These are phyloP conservation scores for Patellifolia procumbens DNA, from an alignment of 179 eudicot species.

Conservation along the genomic window DNA sequence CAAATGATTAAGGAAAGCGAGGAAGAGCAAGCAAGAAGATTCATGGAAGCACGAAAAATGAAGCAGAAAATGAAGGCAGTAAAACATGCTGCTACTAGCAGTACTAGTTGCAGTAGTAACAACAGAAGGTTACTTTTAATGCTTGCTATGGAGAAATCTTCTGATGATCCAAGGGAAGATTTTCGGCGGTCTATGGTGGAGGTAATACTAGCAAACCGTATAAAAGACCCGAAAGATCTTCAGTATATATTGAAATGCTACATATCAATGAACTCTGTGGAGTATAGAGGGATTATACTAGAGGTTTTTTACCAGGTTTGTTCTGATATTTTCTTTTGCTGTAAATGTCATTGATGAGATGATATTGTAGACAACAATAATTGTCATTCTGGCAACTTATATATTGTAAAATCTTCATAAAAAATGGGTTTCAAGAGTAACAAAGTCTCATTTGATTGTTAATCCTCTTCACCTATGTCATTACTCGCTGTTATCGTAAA, in stretches of 20 bases:
- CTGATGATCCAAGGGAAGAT: slow-evolving; percentile 73
- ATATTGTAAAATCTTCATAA: neutral
- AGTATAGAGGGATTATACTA: slow-evolving; percentile 55
- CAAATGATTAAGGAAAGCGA: slow-evolving; percentile 67
- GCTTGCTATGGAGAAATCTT: slow-evolving; percentile 77
- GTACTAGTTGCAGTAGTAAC: neutral
- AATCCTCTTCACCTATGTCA: neutral
- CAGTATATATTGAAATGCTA: slow-evolving; percentile 63
- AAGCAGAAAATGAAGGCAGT: slow-evolving; percentile 28
- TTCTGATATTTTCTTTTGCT: slow-evolving; percentile 50
- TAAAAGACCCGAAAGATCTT: slow-evolving; percentile 55
- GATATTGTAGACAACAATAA: neutral
- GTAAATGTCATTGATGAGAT: slow-evolving; percentile 39
- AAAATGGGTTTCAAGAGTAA: neutral
- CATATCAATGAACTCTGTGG: slow-evolving; percentile 67
- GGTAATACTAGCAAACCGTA: slow-evolving; percentile 57
- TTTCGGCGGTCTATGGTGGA: slow-evolving; percentile 72
- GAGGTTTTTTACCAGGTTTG: slow-evolving; percentile 86
- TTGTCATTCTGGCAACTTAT: neutral
- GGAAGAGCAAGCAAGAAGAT: slow-evolving; percentile 33
- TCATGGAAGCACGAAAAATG: slow-evolving; percentile 37
- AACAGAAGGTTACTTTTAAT: slow-evolving; percentile 46
- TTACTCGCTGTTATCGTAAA: neutral
- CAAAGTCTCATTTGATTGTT: neutral
- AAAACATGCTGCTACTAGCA: neutral